Percentiles rank a stretch among this genome's conserved stretches.
phyloP scores from a whole-genome alignment of 1,139 yeast genomes.

The Candida pseudoviswanathii region DNA sequence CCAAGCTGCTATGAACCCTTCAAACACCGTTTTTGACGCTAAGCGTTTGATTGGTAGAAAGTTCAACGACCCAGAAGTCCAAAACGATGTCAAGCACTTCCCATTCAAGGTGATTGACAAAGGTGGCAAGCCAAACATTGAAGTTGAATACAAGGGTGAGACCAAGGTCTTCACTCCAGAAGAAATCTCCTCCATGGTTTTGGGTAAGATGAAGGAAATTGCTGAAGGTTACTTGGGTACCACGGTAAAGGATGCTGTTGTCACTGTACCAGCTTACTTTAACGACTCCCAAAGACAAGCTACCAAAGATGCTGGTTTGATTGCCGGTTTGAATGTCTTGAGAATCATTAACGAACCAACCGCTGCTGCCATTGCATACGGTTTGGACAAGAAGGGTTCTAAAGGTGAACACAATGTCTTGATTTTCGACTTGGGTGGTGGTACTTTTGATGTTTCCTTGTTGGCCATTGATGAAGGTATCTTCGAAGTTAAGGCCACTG shows the following conservation, averaged over 20 bases:
- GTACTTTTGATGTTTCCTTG: constrained; percentile 95
- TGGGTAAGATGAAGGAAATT: constrained; percentile 65
- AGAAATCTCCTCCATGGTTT: constrained; percentile 69
- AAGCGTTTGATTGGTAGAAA: constrained; percentile 71
- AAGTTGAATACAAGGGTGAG: constrained; percentile 69
- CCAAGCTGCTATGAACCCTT: constrained; percentile 71
- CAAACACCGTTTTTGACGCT: constrained; percentile 67
- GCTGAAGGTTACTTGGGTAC: constrained; percentile 67
- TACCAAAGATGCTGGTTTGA: constrained; percentile 63
- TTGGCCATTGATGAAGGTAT: constrained; percentile 94
- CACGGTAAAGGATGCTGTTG: constrained; percentile 68
- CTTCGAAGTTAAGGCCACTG: constrained; percentile 95
- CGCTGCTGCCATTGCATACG: constrained; percentile 66
- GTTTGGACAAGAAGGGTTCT: constrained; percentile 49
- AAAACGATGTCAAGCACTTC: constrained; percentile 60
- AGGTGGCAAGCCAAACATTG: constrained; percentile 60
- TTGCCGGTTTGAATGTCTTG: constrained; percentile 61
- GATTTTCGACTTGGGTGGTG: constrained; percentile 97
- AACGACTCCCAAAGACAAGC: constrained; percentile 67
- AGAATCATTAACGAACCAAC: constrained; percentile 66
- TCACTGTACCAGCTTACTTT: constrained; percentile 69
- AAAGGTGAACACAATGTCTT: constrained; percentile 69
- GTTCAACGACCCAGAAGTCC: constrained; percentile 59
- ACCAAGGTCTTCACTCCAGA: constrained; percentile 65
- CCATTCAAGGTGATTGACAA: constrained; percentile 61